Percentiles rank a stretch among this genome's conserved stretches.
phyloP scores from a whole-genome alignment of 306 rosid species.

The Prinsepia uniflora region DNA sequence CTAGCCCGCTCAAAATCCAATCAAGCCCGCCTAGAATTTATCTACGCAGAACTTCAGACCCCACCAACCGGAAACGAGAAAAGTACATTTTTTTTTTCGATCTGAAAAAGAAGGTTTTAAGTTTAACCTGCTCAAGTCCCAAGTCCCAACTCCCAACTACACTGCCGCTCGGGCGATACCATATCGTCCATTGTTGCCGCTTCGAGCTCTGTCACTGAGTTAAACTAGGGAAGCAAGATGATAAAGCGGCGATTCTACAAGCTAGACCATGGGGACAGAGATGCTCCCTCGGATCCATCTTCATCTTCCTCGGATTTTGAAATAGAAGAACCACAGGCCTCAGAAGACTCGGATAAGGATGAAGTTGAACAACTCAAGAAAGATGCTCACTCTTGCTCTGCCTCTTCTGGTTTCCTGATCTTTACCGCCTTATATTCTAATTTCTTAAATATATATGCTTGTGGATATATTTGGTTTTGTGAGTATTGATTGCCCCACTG shows the following conservation, averaged over 20 bases:
- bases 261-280: slow-evolving; percentile 59
- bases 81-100: too few species aligned
- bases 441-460: not conserved
- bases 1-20: too few species aligned
- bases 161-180: too few species aligned
- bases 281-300: slow-evolving; percentile 53
- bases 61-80: too few species aligned
- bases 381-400: slow-evolving; percentile 42
- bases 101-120: too few species aligned
- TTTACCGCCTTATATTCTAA: not conserved
- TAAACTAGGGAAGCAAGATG: slow-evolving; percentile 30
- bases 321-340: slow-evolving; percentile 37
- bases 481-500: not conserved
- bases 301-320: slow-evolving; percentile 59
- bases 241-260: slow-evolving; percentile 76
- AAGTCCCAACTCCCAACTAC: too few species aligned
- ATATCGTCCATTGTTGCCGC: too few species aligned
- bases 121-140: too few species aligned
- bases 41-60: too few species aligned
- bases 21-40: too few species aligned
- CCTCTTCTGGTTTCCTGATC: slow-evolving; percentile 59
- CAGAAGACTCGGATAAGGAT: slow-evolving; percentile 24
- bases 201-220: not conserved
- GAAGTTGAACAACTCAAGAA: slow-evolving; percentile 13
- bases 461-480: not conserved